Base-by-base conservation (phyloP, 2,329 filamentous ascomycete genomes). In the Cercospora sojina region DNA sequence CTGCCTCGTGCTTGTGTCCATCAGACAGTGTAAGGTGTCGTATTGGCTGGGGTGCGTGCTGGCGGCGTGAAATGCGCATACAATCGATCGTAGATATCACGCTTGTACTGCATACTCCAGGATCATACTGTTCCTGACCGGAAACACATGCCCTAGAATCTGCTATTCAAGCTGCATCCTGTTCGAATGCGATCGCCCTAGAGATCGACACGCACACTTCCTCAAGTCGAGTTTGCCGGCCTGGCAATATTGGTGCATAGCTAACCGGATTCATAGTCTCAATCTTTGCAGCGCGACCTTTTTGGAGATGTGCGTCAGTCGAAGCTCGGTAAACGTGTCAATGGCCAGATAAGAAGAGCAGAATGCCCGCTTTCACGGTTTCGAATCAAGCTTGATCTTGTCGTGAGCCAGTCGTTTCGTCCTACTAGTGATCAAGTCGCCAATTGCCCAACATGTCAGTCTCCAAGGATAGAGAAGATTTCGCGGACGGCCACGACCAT, bases 401-500 rank as follows among this genome's bases (percentile, higher is more conserved):
- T 18, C 18, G 20, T 47, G 18, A 23, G 20, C 20, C n/a, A 47
- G 41, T 9, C 16, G 10, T 47, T 23, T 47, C n/a, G 41, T 47
- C 41, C 41, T 47, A 5, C 18, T 13, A 23, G 41, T 47, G 16
- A 47, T 20, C 8, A 10, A 18, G 18, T 47, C 20, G 41, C 41
- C n/a, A 47, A 20, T 23, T 23, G 23, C 18, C 20, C 13, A 43
- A 41, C 57, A 59, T 59, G 57, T 59, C 57, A 38, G 35, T 59
- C 23, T 59, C 31, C 57, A 43, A 41, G 25, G 32, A 59, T 6
- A 59, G 25, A 31, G 57, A 43, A 59, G 57, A 59, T 35, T 59
- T 43, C 20, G 57, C 35, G 5, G 38, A 59, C 31, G 20, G 56
- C 18, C 57, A 59, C 32, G 31, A 59, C 7, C 57, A 59, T 59